Base-by-base conservation (phyloP, 2,329 filamentous ascomycete species). In the Calonectria hongkongensis region DNA sequence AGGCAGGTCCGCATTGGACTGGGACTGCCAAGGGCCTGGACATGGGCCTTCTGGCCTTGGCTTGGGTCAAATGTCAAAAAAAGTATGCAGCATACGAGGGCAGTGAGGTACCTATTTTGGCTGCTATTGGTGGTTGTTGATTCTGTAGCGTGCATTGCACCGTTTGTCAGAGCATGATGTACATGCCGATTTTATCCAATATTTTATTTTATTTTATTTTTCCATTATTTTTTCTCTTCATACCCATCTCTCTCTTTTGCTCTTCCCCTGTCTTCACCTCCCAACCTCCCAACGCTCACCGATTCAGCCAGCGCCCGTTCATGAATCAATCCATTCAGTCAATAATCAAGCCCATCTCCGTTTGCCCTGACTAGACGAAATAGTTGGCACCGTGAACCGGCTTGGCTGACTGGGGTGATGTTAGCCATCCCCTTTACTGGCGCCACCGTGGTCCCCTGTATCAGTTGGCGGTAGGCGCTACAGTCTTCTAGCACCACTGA, bases 341-440 rank as follows among this genome's bases (percentile, higher is more conserved):
- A 63, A 33, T 47, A 30, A 33, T 33, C 39, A 63, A 30, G 30
- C 12, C 41, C 41, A 28, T 28, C 41, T 63, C 39, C 25, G 25
- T 63, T 45, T 63, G 39, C 58, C 58, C 58, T 63, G 39, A 45
- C 58, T 63, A 63, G 41, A 63, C 58, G 58, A 63, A 25, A 63
- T 63, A 33, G 39, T 47, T 15, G 39, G 58, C 45, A 58, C 51
- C 45, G 27, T 41, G 43, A 33, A 39, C 66, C 30, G 54, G 43
- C 54, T 68, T 45, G 56, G 66, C 54, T 62, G 66, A 50, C 33
- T 21, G 66, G 54, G 54, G 54, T 51, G 50, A 36, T 68, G 56
- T 25, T 48, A 39, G 54, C 56, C 66, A 30, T 68, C 36, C 33
- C 66, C 66, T 56, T 63, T 62, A 33, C 60, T 54, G 33, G 33